Percentiles rank a stretch among this genome's conserved stretches.
These are phyloP conservation scores for Ceratocystis alfenasii DNA, from an alignment of 2,329 filamentous ascomycete species.

Conservation along the genomic window DNA sequence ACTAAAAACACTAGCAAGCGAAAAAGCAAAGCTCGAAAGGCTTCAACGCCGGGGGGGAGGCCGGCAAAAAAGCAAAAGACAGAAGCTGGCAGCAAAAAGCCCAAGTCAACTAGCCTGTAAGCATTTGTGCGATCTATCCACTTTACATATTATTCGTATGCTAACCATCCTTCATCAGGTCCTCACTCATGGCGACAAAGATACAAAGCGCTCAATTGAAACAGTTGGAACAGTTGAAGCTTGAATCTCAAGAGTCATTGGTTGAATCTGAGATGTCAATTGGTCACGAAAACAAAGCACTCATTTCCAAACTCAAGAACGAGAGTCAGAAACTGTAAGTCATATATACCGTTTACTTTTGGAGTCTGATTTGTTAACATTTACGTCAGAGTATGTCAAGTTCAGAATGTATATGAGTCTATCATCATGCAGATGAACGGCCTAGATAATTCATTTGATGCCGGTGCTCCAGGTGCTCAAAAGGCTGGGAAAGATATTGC, in stretches of 20 bases:
- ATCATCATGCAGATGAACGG: constrained; percentile 8
- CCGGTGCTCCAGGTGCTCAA: not conserved
- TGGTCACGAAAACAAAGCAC: constrained; percentile 9
- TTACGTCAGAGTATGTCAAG: not conserved
- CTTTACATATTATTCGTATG: not conserved
- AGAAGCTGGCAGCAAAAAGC: not conserved
- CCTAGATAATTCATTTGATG: not conserved
- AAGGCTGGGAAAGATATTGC: constrained; percentile 4
- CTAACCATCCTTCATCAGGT: not conserved
- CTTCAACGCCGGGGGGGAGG: not conserved
- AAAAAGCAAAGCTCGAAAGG: not conserved
- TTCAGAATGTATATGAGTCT: constrained; percentile 11
- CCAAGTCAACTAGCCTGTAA: constrained; percentile 10
- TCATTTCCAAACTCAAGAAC: constrained; percentile 12
- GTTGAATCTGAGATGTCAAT: constrained; percentile 15
- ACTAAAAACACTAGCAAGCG: too few relatives aligned
- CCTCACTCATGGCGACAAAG: constrained; percentile 12
- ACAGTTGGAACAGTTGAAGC: constrained; percentile 12
- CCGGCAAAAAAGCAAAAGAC: constrained; percentile 16
- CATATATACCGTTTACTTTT: too few relatives aligned
- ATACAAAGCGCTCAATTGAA: constrained; percentile 15
- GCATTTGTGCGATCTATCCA: not conserved
- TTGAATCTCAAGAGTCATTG: constrained; percentile 2
- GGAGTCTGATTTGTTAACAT: constrained; percentile 3
- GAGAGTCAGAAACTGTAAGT: constrained; percentile 20